Evolutionary conservation across 257 asterid species (phyloP), one percentile per base, ranked within the genome.

Genomic region (Rehmannia glutinosa): DNA sequence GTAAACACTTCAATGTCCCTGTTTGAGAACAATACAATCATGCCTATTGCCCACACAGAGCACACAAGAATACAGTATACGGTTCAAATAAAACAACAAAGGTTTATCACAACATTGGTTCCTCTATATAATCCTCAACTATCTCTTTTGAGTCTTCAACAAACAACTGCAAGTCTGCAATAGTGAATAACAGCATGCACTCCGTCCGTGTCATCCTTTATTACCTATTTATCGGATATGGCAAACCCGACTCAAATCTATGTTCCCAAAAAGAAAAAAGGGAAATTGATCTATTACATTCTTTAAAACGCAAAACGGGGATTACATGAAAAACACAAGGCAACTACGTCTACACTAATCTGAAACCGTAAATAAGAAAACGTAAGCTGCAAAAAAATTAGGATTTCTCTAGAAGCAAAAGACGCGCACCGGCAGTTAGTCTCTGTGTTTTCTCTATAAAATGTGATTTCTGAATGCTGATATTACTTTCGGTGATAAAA

Each of bases 401-500:
- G 21, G 21, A 46, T 46, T 24, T n/a, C 21, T 17, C 53, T 5
- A 17, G 24, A 46, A 20, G 5, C 57, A 8, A 11, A 50, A 10
- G 32, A 3, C 32, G 47, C 16, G 0, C 47, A 6, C 12, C 42
- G 2, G 12, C 9, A 36, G 3, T 10, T 36, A 36, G 7, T n/a
- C 9, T 36, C 42, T 36, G 42, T 5, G 42, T n/a, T n/a, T n/a
- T 23, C 1, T 20, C 57, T 50, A 74, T n/a, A 73, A 38, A 45
- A 75, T 28, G 75, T 74, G 50, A 39, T 77, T 83, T 70, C 76
- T 76, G 79, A 90, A 82, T 2, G 84, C 85, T 17, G 67, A 67
- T 21, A 79, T 53, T 43, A 70, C 76, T 75, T 76, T 84, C 2
- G 89, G 96, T 3, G 88, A 86, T 0, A 85, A 60, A 64, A 93